Percentiles rank a stretch among this genome's conserved stretches.
These are phyloP conservation scores for Sporothrix pseudoabietina DNA, from an alignment of 2,329 filamentous ascomycete species.

Conservation along the genomic window DNA sequence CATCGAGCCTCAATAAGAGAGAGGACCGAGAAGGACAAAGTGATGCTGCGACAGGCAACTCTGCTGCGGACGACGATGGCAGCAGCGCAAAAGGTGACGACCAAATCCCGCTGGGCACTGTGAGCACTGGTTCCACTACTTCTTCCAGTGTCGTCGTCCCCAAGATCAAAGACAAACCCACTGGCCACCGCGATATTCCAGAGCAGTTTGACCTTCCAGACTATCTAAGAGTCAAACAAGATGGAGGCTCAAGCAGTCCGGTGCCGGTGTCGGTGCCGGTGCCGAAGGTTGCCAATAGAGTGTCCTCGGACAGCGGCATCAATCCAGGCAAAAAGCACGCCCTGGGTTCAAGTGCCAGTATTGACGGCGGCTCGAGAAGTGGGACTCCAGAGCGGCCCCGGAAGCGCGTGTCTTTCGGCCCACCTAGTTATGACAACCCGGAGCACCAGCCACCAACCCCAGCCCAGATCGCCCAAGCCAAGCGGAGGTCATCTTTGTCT, in stretches of 20 bases:
- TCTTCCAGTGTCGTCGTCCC: not conserved
- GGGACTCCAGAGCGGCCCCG: not conserved
- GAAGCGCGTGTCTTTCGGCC: constrained; percentile 9
- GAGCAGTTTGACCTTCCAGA: not conserved
- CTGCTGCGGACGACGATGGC: not conserved
- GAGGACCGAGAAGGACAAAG: not conserved
- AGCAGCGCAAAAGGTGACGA: not conserved
- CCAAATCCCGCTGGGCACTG: not conserved
- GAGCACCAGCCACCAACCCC: not conserved
- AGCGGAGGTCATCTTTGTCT: not conserved
- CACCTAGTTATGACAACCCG: not conserved
- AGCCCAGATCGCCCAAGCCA: not conserved
- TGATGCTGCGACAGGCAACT: not conserved
- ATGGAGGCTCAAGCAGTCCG: not conserved
- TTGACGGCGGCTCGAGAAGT: not conserved
- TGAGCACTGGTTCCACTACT: not conserved
- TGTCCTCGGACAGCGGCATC: not conserved
- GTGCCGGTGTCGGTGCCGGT: not conserved
- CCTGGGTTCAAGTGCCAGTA: not conserved
- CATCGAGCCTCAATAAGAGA: not conserved
- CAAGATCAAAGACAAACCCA: not conserved
- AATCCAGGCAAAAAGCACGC: constrained; percentile 1
- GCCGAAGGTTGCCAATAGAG: not conserved
- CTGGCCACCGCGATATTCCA: not conserved
- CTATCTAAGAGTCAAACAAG: not conserved